These are phyloP conservation scores for Phytopythium vexans DNA, from an alignment of 352 stramenopile species.

Conservation along the genomic window DNA sequence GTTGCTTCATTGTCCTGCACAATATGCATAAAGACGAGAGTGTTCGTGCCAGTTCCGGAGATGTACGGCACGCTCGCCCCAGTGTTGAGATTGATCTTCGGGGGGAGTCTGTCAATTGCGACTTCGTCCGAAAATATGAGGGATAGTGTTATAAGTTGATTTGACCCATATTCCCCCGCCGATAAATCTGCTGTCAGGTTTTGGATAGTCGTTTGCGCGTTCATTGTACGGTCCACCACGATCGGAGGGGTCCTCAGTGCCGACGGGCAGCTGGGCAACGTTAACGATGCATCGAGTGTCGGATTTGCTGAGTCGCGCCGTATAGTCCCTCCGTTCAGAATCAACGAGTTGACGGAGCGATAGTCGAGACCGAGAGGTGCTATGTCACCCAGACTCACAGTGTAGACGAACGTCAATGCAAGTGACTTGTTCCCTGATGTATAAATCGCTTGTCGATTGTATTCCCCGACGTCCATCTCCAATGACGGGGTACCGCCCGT, in stretches of 20 bases:
- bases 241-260: slow-evolving; percentile 42
- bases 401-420: slow-evolving; percentile 63
- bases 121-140: slow-evolving; percentile 80
- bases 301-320: slow-evolving; percentile 42
- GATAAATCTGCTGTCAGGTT: slow-evolving; percentile 43
- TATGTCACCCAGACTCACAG: slow-evolving; percentile 54
- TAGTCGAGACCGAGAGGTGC: slow-evolving; percentile 52
- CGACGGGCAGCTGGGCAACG: slow-evolving; percentile 34
- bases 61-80: slow-evolving; percentile 54
- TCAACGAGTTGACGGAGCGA: slow-evolving; percentile 33
- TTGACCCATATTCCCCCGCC: slow-evolving; percentile 57
- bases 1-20: slow-evolving; percentile 43
- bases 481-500: slow-evolving; percentile 54
- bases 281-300: slow-evolving; percentile 54
- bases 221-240: slow-evolving; percentile 40
- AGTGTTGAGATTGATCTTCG: slow-evolving; percentile 62
- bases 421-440: slow-evolving; percentile 44
- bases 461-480: slow-evolving; percentile 48
- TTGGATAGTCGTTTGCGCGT: slow-evolving; percentile 38
- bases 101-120: slow-evolving; percentile 36
- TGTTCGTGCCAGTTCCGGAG: slow-evolving; percentile 39
- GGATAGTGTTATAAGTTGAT: slow-evolving; percentile 68
- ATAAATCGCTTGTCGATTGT: slow-evolving; percentile 66
- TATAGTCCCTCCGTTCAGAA: slow-evolving; percentile 65
- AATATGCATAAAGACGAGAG: slow-evolving; percentile 73